Evolutionary conservation across 2,329 filamentous ascomycete species (phyloP).

Genomic region (Pleomassaria siparia): DNA sequence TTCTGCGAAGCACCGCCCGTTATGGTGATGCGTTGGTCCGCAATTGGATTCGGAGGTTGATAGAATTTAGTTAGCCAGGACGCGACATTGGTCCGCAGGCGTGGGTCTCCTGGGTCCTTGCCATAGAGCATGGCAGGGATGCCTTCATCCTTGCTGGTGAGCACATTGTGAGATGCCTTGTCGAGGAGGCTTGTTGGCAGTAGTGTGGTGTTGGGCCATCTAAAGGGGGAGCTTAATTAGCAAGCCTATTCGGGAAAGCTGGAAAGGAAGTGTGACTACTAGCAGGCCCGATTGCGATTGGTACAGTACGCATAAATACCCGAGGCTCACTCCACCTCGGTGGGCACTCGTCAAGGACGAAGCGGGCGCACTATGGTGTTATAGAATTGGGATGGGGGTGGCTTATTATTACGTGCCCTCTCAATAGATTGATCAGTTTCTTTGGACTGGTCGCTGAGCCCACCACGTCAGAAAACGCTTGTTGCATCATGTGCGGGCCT

Average conservation of each 20-base stretch:
- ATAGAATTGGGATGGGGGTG: conserved; percentile 13
- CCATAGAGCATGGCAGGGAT: conserved; percentile 75
- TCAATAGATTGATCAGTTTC: conserved; percentile 39
- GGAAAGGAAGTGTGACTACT: background rate
- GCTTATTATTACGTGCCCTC: conserved; percentile 40
- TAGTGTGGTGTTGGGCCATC: conserved; percentile 67
- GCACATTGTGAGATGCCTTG: conserved; percentile 60
- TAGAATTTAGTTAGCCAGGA: conserved; percentile 71
- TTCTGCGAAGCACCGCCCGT: conserved; percentile 86
- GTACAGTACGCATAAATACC: background rate
- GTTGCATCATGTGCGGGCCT: background rate
- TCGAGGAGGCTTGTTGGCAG: conserved; percentile 67
- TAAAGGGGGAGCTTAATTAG: conserved; percentile 58
- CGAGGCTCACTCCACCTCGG: background rate
- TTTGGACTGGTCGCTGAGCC: conserved; percentile 33
- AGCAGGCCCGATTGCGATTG: background rate
- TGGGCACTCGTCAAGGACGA: background rate
- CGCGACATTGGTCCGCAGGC: conserved; percentile 66
- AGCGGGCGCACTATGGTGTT: background rate
- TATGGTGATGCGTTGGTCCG: conserved; percentile 69
- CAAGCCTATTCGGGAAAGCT: conserved; percentile 4
- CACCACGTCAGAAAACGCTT: conserved; percentile 32
- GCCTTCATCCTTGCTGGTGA: conserved; percentile 62
- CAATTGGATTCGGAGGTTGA: conserved; percentile 46
- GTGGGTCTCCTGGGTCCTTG: conserved; percentile 68